Conservation (phyloP, 192 early-diverging fungal genomes). For the Linderina pennispora region DNA sequence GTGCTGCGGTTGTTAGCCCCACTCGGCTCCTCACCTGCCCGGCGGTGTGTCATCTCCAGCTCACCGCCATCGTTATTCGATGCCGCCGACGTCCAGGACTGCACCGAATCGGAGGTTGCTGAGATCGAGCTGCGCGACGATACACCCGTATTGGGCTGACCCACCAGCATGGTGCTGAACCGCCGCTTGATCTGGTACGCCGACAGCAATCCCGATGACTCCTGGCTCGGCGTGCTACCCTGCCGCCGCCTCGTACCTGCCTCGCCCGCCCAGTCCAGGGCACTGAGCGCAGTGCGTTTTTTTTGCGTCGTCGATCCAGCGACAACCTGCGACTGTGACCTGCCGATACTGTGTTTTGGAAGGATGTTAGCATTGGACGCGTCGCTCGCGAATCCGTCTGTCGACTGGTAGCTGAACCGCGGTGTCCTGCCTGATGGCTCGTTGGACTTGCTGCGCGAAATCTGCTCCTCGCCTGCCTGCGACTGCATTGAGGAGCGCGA, state of each 20-base stretch:
- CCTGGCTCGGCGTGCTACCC: not conserved
- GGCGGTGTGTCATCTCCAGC: too few relatives aligned
- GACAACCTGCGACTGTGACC: conserved; percentile 11
- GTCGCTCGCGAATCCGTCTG: not conserved
- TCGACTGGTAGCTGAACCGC: conserved; percentile 22
- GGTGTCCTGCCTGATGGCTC: conserved; percentile 3
- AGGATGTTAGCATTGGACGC: too few relatives aligned
- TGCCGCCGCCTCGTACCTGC: conserved; percentile 1
- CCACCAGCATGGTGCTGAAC: conserved; percentile 15
- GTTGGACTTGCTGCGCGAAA: not conserved
- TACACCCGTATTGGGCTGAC: conserved; percentile 10
- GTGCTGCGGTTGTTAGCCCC: too few relatives aligned
- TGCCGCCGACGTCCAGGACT: conserved; percentile 30
- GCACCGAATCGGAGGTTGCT: conserved; percentile 19
- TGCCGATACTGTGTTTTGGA: conserved; percentile 6
- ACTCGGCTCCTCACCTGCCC: too few relatives aligned
- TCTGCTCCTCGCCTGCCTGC: not conserved
- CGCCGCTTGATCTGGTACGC: conserved; percentile 21
- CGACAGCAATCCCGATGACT: conserved; percentile 21
- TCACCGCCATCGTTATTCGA: conserved; percentile 11
- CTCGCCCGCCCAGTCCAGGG: conserved; percentile 21
- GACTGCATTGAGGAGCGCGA: not conserved
- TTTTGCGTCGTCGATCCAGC: conserved; percentile 27
- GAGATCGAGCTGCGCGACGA: conserved; percentile 43
- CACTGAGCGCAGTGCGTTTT: conserved; percentile 28